phyloP scores from a whole-genome alignment of 306 rosid genomes.

The Rosa rugosa region DNA sequence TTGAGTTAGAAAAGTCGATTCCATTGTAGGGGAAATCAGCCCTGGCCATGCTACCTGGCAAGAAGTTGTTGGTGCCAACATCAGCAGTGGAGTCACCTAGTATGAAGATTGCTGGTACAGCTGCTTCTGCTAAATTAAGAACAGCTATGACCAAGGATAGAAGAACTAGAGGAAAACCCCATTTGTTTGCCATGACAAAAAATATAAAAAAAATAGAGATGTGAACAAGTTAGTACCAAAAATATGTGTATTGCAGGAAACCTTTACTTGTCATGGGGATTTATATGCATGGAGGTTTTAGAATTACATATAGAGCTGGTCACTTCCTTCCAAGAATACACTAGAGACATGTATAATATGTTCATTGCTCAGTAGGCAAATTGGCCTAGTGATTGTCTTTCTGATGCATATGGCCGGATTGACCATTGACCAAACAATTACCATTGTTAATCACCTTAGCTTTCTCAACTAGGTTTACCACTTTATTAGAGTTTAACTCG shows the following conservation, averaged over 20 bases:
- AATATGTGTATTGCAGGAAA: background rate
- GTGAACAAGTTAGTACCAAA: background rate
- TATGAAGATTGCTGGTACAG: slow-evolving; percentile 18
- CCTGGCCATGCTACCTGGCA: slow-evolving; percentile 25
- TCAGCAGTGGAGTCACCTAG: slow-evolving; percentile 38
- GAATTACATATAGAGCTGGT: background rate
- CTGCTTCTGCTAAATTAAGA: slow-evolving; percentile 13
- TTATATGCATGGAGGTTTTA: background rate
- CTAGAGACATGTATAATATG: background rate
- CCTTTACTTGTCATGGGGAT: background rate
- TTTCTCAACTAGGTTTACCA: background rate
- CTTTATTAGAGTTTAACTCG: background rate
- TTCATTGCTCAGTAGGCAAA: slow-evolving; percentile 4
- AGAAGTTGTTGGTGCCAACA: slow-evolving; percentile 38
- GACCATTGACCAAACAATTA: background rate
- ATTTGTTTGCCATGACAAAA: slow-evolving; percentile 9
- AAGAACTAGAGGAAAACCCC: background rate
- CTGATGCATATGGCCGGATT: slow-evolving; percentile 14
- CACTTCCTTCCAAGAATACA: background rate
- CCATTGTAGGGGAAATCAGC: slow-evolving; percentile 37
- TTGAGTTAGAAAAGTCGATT: slow-evolving; percentile 25
- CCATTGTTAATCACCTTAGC: background rate
- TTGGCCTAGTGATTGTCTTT: slow-evolving; percentile 13
- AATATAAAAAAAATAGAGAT: background rate
- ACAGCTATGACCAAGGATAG: background rate